Base-by-base conservation (phyloP, 106 monocot species). In the Narthecium ossifragum region DNA sequence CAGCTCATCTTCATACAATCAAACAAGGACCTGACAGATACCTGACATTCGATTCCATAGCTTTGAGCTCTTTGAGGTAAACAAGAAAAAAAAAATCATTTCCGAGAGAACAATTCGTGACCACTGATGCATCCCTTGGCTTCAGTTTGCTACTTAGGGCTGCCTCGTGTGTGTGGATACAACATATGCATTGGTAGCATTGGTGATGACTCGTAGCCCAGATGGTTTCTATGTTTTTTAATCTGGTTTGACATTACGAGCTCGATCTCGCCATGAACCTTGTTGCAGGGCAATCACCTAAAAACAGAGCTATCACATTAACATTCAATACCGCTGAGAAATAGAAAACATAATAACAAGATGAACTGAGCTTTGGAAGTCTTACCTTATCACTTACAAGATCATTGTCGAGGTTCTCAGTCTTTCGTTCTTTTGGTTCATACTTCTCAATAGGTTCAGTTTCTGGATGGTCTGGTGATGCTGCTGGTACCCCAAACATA, bases 201-300 rank as follows among this genome's bases (percentile, higher is more conserved):
- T n/a, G n/a, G n/a, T n/a, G n/a, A n/a, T n/a, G n/a, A n/a, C n/a
- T n/a, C n/a, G n/a, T n/a, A n/a, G n/a, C n/a, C n/a, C n/a, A n/a
- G n/a, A n/a, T n/a, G n/a, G n/a, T n/a, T n/a, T n/a, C n/a, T n/a
- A n/a, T n/a, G n/a, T n/a, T n/a, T n/a, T n/a, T n/a, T n/a, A n/a
- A n/a, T n/a, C n/a, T n/a, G n/a, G n/a, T n/a, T n/a, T n/a, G 51
- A 21, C 1, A 34, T 47, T 77, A 5, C 81, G 67, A 34, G 75
- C 81, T 68, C 90, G 61, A 46, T 96, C 90, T 66, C 90, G 73
- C 96, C 90, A 96, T 41, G 96, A 96, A 58, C 90, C 90, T 67
- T 76, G 77, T 59, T 73, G 86, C 70, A 62, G 78, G 0, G 90
- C 70, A 34, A 85, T 53, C 46, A 84, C 78, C 90, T 90, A 57